phyloP scores from a whole-genome alignment of 2,329 filamentous ascomycete species.

The Byssothecium circinans region DNA sequence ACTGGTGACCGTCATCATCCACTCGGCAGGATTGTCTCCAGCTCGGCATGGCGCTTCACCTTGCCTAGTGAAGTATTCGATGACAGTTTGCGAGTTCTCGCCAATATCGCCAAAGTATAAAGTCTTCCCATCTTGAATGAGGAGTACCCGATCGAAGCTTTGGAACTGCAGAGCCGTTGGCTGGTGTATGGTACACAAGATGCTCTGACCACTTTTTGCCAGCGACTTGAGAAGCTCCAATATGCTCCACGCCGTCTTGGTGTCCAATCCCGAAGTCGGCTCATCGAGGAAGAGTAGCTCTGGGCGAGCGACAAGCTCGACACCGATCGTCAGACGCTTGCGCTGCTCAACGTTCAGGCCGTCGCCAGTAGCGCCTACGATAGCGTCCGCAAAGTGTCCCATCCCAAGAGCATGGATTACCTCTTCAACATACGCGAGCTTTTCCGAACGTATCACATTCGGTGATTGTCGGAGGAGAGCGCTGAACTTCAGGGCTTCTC shows the following conservation, averaged over 20 bases:
- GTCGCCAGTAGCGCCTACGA: slow-evolving; percentile 87
- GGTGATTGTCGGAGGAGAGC: slow-evolving; percentile 82
- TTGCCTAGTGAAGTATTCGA: slow-evolving; percentile 74
- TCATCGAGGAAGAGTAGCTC: slow-evolving; percentile 90
- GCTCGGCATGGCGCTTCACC: slow-evolving; percentile 65
- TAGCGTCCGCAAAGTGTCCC: slow-evolving; percentile 84
- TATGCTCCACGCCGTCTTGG: slow-evolving; percentile 92
- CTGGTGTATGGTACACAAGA: slow-evolving; percentile 95
- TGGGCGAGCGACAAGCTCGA: slow-evolving; percentile 90
- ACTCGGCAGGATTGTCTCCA: slow-evolving; percentile 78
- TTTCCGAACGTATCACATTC: slow-evolving; percentile 69
- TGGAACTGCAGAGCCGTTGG: slow-evolving; percentile 93
- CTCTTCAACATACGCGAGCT: slow-evolving; percentile 84
- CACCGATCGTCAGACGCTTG: slow-evolving; percentile 85
- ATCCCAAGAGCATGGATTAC: slow-evolving; percentile 90
- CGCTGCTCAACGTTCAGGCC: slow-evolving; percentile 68
- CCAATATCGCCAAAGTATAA: slow-evolving; percentile 84
- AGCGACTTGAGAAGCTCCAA: slow-evolving; percentile 85
- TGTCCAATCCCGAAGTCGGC: slow-evolving; percentile 90
- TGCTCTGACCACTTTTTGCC: slow-evolving; percentile 77
- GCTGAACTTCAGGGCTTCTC: slow-evolving; percentile 84
- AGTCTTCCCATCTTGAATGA: slow-evolving; percentile 73
- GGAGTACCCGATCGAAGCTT: slow-evolving; percentile 79
- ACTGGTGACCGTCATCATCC: slow-evolving; percentile 66
- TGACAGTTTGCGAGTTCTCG: slow-evolving; percentile 66